phyloP scores from a whole-genome alignment of 202 grass and related monocot genomes.

The Carex sylvatica region DNA sequence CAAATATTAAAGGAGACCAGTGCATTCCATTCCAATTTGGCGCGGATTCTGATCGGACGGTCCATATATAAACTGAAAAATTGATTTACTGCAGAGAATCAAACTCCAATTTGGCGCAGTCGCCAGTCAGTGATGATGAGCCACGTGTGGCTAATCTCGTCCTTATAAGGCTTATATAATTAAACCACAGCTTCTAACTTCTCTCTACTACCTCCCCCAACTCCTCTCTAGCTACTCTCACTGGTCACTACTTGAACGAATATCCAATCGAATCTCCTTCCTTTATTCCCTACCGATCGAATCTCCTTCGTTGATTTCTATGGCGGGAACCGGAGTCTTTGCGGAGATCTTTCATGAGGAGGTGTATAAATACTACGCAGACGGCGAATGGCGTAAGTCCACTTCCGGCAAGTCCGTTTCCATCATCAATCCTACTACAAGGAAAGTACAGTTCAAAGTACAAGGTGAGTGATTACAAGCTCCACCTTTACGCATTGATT shows the following conservation, averaged over 20 bases:
- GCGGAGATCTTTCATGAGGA: slow-evolving; percentile 74
- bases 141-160: slow-evolving; percentile 14
- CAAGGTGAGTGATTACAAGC: slow-evolving; percentile 46
- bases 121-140: not conserved
- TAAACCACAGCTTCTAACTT: not conserved
- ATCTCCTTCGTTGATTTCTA: not conserved
- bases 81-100: too few relatives aligned
- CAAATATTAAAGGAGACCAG: too few relatives aligned
- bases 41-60: too few relatives aligned
- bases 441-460: slow-evolving; percentile 76
- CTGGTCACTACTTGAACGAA: not conserved
- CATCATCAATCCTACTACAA: slow-evolving; percentile 88
- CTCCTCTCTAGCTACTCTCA: not conserved
- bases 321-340: slow-evolving; percentile 66
- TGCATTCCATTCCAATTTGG: too few relatives aligned
- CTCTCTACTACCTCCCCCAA: not conserved
- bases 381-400: slow-evolving; percentile 75
- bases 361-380: slow-evolving; percentile 87
- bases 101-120: not conserved
- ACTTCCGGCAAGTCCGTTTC: slow-evolving; percentile 82
- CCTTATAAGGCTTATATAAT: slow-evolving; percentile 2
- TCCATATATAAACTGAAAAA: too few relatives aligned
- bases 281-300: not conserved
- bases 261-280: not conserved
- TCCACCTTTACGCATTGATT: not conserved